A percentile compares a stretch with the other conserved stretches of the same genome.
These are phyloP conservation scores for Amanita exitialis DNA, from an alignment of 768 basidiomycete genomes.

Conservation along the genomic window DNA sequence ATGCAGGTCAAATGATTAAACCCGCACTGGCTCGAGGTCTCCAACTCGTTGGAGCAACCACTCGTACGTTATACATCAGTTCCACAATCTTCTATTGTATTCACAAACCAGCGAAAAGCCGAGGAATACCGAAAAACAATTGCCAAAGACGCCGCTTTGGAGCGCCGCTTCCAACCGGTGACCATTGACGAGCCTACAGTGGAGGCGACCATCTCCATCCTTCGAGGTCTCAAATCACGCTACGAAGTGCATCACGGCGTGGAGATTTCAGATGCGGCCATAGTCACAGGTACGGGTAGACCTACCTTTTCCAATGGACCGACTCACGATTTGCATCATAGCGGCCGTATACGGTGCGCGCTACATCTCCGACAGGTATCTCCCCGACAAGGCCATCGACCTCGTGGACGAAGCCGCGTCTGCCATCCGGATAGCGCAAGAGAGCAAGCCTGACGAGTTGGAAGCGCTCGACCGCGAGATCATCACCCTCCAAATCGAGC, in stretches of 20 bases:
- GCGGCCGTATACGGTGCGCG: slow-evolving; percentile 80
- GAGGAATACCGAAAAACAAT: slow-evolving; percentile 91
- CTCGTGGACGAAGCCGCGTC: slow-evolving; percentile 91
- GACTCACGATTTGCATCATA: slow-evolving; percentile 13
- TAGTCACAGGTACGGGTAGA: slow-evolving; percentile 61
- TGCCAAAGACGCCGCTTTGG: slow-evolving; percentile 84
- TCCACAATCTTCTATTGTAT: too few species aligned
- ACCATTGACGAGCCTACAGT: slow-evolving; percentile 84
- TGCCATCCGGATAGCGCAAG: slow-evolving; percentile 77
- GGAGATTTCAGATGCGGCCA: slow-evolving; percentile 78
- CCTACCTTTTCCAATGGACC: not conserved
- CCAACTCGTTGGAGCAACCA: slow-evolving; percentile 86
- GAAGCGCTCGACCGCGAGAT: slow-evolving; percentile 78
- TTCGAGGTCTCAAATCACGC: slow-evolving; percentile 73
- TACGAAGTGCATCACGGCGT: slow-evolving; percentile 95
- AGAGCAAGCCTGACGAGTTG: slow-evolving; percentile 78
- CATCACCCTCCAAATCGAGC: slow-evolving; percentile 80
- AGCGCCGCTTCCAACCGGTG: slow-evolving; percentile 86
- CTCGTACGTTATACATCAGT: slow-evolving; percentile 38
- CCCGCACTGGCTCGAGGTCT: slow-evolving; percentile 82
- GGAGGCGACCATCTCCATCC: slow-evolving; percentile 74
- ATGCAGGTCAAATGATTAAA: slow-evolving; percentile 91
- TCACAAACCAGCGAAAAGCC: slow-evolving; percentile 24
- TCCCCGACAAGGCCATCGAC: slow-evolving; percentile 90
- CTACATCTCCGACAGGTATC: slow-evolving; percentile 79